A percentile compares a stretch with the other conserved stretches of the same genome.
phyloP scores from a whole-genome alignment of 495 filamentous ascomycete genomes.

The Neurospora intermedia region DNA sequence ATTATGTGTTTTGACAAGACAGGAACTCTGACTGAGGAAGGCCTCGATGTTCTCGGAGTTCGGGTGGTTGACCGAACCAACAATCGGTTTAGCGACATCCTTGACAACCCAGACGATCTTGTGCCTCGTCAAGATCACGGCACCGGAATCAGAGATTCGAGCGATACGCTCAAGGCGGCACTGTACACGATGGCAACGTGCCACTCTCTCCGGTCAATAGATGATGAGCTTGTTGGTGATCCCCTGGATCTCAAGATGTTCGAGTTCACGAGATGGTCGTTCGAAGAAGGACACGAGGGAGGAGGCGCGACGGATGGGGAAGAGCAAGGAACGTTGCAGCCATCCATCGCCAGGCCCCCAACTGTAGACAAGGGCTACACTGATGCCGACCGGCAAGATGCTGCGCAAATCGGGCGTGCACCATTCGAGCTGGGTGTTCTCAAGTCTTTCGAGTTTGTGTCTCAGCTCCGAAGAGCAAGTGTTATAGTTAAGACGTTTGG shows the following conservation, averaged over 20 bases:
- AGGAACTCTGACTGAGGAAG: constrained; percentile 94
- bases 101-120: constrained; percentile 38
- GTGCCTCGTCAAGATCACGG: constrained; percentile 45
- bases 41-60: constrained; percentile 85
- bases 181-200: constrained; percentile 96
- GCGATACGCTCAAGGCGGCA: constrained; percentile 55
- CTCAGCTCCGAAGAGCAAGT: constrained; percentile 85
- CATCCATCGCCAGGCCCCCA: constrained; percentile 79
- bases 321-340: constrained; percentile 56
- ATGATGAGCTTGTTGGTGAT: constrained; percentile 83
- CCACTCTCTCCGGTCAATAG: constrained; percentile 78
- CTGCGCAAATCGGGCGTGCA: constrained; percentile 8
- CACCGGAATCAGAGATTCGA: constrained; percentile 45
- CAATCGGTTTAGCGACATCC: constrained; percentile 41
- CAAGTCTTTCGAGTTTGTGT: constrained; percentile 91
- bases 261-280: constrained; percentile 89
- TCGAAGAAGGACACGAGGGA: constrained; percentile 68
- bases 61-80: constrained; percentile 57
- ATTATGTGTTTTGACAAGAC: constrained; percentile 98
- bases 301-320: constrained; percentile 47
- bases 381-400: neutral
- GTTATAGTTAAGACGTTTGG: constrained; percentile 85
- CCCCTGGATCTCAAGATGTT: constrained; percentile 99
- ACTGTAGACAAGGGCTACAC: constrained; percentile 32
- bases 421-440: constrained; percentile 74